Evolutionary conservation across 768 basidiomycete genomes (phyloP).

Genomic region (Tremella yokohamensis): DNA sequence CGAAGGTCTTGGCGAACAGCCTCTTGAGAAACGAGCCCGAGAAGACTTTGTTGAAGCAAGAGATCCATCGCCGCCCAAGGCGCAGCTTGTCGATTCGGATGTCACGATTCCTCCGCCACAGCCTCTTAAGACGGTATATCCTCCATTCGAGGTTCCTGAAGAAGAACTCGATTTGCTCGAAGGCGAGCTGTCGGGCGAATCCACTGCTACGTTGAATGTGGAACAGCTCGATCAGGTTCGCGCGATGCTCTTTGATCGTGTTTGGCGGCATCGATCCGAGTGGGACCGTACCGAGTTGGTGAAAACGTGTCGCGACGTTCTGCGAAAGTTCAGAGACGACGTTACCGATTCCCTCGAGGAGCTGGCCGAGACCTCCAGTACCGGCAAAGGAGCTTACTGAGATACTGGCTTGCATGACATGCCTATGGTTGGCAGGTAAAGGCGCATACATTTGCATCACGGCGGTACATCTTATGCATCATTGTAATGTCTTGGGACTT

Average conservation of each 20-base stretch:
- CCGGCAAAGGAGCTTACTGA: too few species aligned
- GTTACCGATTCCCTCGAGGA: too few species aligned
- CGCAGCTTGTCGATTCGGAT: neutral
- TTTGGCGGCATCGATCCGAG: constrained; percentile 77
- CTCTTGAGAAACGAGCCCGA: constrained; percentile 17
- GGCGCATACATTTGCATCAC: neutral
- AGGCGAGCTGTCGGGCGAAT: constrained; percentile 55
- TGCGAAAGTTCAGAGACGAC: too few species aligned
- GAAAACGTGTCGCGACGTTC: constrained; percentile 55
- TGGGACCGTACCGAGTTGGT: constrained; percentile 78
- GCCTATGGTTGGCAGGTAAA: neutral
- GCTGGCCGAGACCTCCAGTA: too few species aligned
- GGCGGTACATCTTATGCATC: neutral
- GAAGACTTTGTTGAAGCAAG: constrained; percentile 1
- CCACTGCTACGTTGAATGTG: constrained; percentile 64
- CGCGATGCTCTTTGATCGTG: constrained; percentile 68
- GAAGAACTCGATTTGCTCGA: constrained; percentile 57
- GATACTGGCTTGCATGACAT: too few species aligned
- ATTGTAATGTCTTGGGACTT: too few species aligned
- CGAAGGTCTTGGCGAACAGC: constrained; percentile 5
- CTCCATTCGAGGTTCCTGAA: constrained; percentile 69
- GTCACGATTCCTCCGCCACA: constrained; percentile 5
- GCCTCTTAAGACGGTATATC: constrained; percentile 50
- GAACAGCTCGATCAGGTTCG: constrained; percentile 93
- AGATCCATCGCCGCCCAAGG: neutral